Evolutionary conservation across 2,329 filamentous ascomycete genomes (phyloP).

Genomic region (Pochonia chlamydosporia): DNA sequence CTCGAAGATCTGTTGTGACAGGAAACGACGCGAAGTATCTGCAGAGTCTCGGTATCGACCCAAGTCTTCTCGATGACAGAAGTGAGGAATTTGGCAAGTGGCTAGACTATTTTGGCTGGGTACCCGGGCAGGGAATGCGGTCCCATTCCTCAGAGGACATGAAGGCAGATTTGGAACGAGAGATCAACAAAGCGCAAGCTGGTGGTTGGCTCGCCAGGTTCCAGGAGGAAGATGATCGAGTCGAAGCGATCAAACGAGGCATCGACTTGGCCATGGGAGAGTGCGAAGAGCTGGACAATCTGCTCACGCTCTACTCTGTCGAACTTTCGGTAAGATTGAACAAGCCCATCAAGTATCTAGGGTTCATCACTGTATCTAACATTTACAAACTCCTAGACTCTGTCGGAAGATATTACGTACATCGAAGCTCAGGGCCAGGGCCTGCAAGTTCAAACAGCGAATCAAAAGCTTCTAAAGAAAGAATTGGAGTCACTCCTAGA

Average conservation of each 20-base stretch:
- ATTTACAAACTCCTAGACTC: conserved; percentile 56
- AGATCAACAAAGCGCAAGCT: conserved; percentile 85
- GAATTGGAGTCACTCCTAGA: conserved; percentile 86
- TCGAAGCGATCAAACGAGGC: conserved; percentile 77
- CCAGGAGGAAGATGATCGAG: conserved; percentile 82
- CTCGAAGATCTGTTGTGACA: conserved; percentile 56
- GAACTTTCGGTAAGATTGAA: conserved; percentile 70
- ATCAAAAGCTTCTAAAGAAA: conserved; percentile 87
- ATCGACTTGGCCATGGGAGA: conserved; percentile 89
- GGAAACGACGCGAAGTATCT: conserved; percentile 77
- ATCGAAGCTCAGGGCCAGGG: conserved; percentile 97
- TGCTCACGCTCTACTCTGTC: conserved; percentile 89
- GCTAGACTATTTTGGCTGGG: conserved; percentile 85
- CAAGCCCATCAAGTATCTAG: background rate
- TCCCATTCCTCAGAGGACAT: conserved; percentile 72
- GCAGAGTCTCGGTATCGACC: conserved; percentile 70
- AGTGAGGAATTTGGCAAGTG: conserved; percentile 77
- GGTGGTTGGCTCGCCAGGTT: conserved; percentile 85
- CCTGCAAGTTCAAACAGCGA: conserved; percentile 92
- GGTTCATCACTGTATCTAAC: conserved; percentile 1
- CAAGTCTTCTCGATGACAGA: conserved; percentile 66
- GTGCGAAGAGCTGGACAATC: conserved; percentile 91
- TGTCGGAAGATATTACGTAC: conserved; percentile 93
- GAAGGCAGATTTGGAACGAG: conserved; percentile 76
- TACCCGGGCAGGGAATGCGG: conserved; percentile 67